Evolutionary conservation across 306 rosid genomes (phyloP), one percentile per base, ranked within the genome.

Genomic region (Quercus alba): DNA sequence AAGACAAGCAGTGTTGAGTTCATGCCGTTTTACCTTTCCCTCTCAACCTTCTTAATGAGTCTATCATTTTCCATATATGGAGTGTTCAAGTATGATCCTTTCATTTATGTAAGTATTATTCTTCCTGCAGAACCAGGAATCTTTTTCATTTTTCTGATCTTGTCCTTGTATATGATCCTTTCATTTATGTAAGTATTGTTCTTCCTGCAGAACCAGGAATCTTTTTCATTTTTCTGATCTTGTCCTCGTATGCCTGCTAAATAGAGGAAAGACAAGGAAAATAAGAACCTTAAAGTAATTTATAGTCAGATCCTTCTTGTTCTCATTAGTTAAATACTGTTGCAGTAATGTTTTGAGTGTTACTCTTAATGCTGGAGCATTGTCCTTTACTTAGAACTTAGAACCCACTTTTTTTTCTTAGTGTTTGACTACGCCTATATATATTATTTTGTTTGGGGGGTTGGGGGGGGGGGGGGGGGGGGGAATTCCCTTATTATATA

Each of bases 31-130:
- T 75, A 78, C 78, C 87, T 86, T 28, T 83, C 89, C 59, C 75
- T 83, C 13, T 78, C 89, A 1, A 83, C 89, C 6, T 86, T 86
- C 85, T 78, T 86, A 73, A 83, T 78, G 89, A 86, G 89, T 63
- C 21, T 84, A 59, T 77, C 89, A 17, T 81, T 86, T 80, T 81
- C 61, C 41, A 75, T 13, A 5, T 86, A 86, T n/a, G 89, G 89
- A 78, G 5, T 56, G 56, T 23, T 81, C 71, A 83, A 86, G 74
- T 51, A 75, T 4, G 89, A 86, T 56, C 81, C 80, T 54, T 86
- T 83, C 73, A 49, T 86, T 1, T 86, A 83, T 78, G 89, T 83
- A 75, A 83, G 89, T 67, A 14, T 57, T 12, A 12, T 66, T 54
- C 44, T 75, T 56, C 72, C 57, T 31, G 73, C 66, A 10, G 11